phyloP scores from a whole-genome alignment of 1,284 basidiomycete genomes.

The Leccinum angustisporum region DNA sequence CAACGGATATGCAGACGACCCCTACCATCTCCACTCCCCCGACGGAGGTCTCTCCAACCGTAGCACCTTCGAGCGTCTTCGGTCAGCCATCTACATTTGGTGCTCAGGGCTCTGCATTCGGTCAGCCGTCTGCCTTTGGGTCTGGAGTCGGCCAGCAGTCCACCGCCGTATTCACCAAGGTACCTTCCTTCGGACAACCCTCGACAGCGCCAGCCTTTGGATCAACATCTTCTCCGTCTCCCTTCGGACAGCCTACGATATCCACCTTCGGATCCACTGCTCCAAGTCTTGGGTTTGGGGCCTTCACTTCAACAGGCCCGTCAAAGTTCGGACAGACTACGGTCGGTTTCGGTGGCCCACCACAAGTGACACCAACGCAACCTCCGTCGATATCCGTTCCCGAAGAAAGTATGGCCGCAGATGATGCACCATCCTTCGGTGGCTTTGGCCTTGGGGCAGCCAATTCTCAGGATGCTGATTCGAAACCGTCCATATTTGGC shows the following conservation, averaged over 20 bases:
- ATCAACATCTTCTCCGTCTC: constrained; percentile 11
- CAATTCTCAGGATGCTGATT: constrained; percentile 28
- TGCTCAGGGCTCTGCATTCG: constrained; percentile 15
- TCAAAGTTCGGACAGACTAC: constrained; percentile 37
- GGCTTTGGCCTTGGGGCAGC: constrained; percentile 39
- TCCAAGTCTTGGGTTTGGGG: constrained; percentile 31
- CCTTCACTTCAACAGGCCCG: constrained; percentile 30
- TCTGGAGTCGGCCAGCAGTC: constrained; percentile 21
- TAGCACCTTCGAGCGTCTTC: constrained; percentile 23
- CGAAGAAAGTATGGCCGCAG: constrained; percentile 41
- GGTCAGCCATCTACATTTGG: constrained; percentile 23
- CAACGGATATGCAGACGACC: constrained; percentile 33
- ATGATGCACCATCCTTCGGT: constrained; percentile 36
- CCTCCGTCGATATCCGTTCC: constrained; percentile 20
- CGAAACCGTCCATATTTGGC: constrained; percentile 38
- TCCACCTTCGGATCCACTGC: constrained; percentile 27
- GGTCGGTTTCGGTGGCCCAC: constrained; percentile 24
- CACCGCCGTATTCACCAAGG: constrained; percentile 22
- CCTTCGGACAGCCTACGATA: constrained; percentile 20
- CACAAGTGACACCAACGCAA: constrained; percentile 10
- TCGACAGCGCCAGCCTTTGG: constrained; percentile 16
- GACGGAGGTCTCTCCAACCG: constrained; percentile 13
- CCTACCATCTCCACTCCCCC: constrained; percentile 20
- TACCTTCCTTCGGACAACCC: constrained; percentile 33
- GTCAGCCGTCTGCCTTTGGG: constrained; percentile 19